Base-by-base conservation (phyloP, 2,329 filamentous ascomycete genomes). In the Colletotrichum sp. region DNA sequence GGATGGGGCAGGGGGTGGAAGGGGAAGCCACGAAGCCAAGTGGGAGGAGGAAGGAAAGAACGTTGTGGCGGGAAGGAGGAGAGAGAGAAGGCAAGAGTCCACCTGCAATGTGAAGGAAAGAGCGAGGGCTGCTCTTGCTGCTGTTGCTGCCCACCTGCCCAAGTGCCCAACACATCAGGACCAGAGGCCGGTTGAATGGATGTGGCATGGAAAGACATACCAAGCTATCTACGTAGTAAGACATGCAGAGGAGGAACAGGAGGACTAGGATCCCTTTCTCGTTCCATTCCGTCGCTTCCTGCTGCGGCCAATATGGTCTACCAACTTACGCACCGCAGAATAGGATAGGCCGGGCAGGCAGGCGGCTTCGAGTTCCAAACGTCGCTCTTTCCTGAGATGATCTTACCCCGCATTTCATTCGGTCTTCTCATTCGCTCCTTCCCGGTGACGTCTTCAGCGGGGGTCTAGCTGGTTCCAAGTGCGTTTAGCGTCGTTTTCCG, bases 381-480 rank as follows among this genome's bases (percentile, higher is more conserved):
- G 74, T 74, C 71, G 71, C 66, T 71, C 43, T 52, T 52, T 52
- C n/a, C 43, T 52, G 43, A 52, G n/a, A 52, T 52, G 43, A 58
- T 73, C 62, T 73, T 77, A 76, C 75, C 75, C 75, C 75, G 75
- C 75, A 77, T 28, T 75, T 75, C 38, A 59, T 66, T 77, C 58
- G 75, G 43, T 52, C 43, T 52, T 52, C 43, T 52, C 3, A 52
- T 52, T 52, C 43, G 43, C 43, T 52, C 43, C 43, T 52, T 52
- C 43, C 43, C 1, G 43, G 73, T 77, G 75, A 77, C 75, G 75
- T 77, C 73, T 64, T 55, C 69, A 77, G 73, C 64, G 59, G 65
- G 74, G 74, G 65, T 68, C 48, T 61, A 34, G 58, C 70, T 69
- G 71, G 71, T 62, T 73, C 59, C 18, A 58, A 43, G 18, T 36